Evolutionary conservation across 2,329 filamentous ascomycete species (phyloP), one percentile per base, ranked within the genome.

Genomic region (Diaporthe sp.): DNA sequence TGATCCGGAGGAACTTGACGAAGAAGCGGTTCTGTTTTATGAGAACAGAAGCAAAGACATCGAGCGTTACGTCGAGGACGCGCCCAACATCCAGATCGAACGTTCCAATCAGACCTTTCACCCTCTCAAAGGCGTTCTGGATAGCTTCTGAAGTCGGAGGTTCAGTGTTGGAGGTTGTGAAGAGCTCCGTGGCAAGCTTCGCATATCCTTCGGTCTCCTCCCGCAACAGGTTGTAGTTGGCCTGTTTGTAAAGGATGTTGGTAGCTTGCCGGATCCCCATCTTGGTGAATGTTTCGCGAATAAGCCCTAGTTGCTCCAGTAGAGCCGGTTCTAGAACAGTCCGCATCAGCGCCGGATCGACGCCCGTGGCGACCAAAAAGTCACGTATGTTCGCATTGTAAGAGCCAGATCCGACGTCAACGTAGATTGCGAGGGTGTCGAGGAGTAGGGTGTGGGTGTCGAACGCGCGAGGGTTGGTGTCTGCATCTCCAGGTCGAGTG

Each of bases 181-280:
- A 99, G 44, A 98, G 92, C 83, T 99, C 97, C 0, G 96, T 98
- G 76, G 98, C 92, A 63, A 99, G 91, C 84, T 99, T 99, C 0
- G 97, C 96, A 82, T 98, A 99, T 55, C 97, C 97, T 85, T 99
- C 97, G 0, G 95, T 95, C 84, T 99, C 97, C 85, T 99, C 97
- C 60, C 97, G 93, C 28, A 99, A 87, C 10, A 99, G 87, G 81
- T 99, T 99, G 87, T 98, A 98, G 84, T 98, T 98, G 20, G 96
- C 95, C 84, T 98, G 97, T 76, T 96, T 93, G 83, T 99, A 99
- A 0, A 99, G 90, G 6, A 97, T 88, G 80, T 98, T 98, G 10
- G 97, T 99, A 67, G 96, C 94, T 81, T 97, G 95, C 73, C 96
- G 93, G 78, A 98, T 95, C 22, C 94, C 93, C 82, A 97, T 92